Base-by-base conservation (phyloP, 306 rosid genomes). In the Carpinus fangiana region DNA sequence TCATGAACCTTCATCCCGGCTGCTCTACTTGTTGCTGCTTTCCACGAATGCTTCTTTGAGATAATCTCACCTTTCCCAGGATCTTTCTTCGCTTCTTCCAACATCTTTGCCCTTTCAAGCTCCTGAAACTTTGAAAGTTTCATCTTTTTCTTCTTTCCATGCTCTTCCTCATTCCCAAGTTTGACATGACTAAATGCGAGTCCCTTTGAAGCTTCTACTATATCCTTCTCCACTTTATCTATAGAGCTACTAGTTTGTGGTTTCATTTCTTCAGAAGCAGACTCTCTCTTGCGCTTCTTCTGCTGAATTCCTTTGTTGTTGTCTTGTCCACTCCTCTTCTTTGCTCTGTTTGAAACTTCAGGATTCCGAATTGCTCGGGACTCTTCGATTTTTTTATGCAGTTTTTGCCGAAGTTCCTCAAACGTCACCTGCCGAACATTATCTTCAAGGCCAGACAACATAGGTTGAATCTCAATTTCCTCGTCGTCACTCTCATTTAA, bases 1-100 rank as follows among this genome's bases (percentile, higher is more conserved):
- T 94, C 97, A 12, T 94, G 98, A 78, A 92, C 89, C 85, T 94
- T 94, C 59, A 82, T 46, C 68, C 98, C 97, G 8, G 92, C 85
- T 73, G 97, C 97, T 85, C 97, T 88, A 83, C 84, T 83, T 72
- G 91, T 82, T 26, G 97, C 98, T 28, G 97, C 86, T 41, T 79
- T 84, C 98, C 97, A 89, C 0, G 94, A 83, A 67, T 90, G 89
- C 86, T 88, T 84, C 75, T 86, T 83, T 6, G 88, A 86, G 71
- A 92, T 53, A 8, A 65, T 73, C 64, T 88, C 89, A n/a, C 90
- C 97, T 72, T 90, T 88, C 73, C 85, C 91, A 2, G 98, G 95
- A 76, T 92, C 97, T 20, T 78, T 87, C 92, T 88, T 90, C 5
- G 86, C 88, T 82, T 92, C 92, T 66, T 85, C 90, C 78, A 89